A percentile compares a stretch with the other conserved stretches of the same genome.
phyloP scores from a whole-genome alignment of 2,329 filamentous ascomycete species.

The Harringtonia aguacate region DNA sequence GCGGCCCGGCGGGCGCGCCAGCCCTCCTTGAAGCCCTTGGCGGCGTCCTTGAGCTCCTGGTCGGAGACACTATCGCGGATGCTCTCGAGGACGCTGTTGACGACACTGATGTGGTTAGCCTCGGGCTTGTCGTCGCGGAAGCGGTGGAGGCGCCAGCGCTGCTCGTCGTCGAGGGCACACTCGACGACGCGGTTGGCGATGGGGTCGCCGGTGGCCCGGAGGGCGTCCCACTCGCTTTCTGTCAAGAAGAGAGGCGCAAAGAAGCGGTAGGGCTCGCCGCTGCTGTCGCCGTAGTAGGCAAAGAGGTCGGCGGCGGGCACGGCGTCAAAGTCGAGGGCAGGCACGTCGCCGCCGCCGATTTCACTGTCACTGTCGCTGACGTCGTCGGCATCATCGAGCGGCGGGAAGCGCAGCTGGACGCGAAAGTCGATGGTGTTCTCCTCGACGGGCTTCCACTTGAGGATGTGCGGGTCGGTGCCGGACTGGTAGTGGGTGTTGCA shows the following conservation, averaged over 20 bases:
- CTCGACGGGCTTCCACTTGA: constrained; percentile 95
- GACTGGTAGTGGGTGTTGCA: constrained; percentile 74
- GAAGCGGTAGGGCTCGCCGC: constrained; percentile 41
- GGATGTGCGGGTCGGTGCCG: constrained; percentile 84
- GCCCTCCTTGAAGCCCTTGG: constrained; percentile 60
- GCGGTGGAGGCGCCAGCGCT: constrained; percentile 75
- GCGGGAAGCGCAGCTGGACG: constrained; percentile 62
- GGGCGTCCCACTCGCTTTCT: constrained; percentile 68
- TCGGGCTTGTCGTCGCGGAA: constrained; percentile 90
- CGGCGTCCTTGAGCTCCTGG: constrained; percentile 63
- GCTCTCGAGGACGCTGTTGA: constrained; percentile 78
- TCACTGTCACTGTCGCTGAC: constrained; percentile 60
- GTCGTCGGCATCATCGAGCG: constrained; percentile 52
- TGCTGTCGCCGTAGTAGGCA: constrained; percentile 53
- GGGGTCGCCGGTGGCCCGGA: constrained; percentile 64
- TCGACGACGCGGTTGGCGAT: constrained; percentile 86
- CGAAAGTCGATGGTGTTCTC: constrained; percentile 95
- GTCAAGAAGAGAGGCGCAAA: constrained; percentile 62
- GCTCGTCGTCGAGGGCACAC: constrained; percentile 67
- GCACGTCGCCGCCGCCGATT: constrained; percentile 52
- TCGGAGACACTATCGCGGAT: constrained; percentile 80
- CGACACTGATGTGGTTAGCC: constrained; percentile 78
- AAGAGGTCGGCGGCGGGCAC: constrained; percentile 62
- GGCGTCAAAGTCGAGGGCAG: constrained; percentile 69
- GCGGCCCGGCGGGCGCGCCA: constrained; percentile 57